Conservation (phyloP, 257 asterid genomes). For the Voacanga thouarsii region DNA sequence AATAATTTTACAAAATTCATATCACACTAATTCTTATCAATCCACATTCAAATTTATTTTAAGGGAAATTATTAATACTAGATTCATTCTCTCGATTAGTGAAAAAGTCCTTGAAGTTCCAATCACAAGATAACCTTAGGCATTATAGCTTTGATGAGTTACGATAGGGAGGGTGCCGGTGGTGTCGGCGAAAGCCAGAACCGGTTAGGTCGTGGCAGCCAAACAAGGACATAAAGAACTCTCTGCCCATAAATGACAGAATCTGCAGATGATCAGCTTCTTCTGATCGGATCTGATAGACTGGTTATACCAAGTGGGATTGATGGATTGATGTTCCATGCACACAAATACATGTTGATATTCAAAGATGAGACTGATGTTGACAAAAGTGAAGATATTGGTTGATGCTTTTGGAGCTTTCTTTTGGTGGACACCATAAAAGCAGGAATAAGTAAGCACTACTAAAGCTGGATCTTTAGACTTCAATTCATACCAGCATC, state of each 20-base stretch:
- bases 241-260: neutral
- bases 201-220: neutral
- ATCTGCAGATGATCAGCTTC: neutral
- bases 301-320: conserved; percentile 1
- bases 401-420: conserved; percentile 12
- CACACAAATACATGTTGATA: conserved; percentile 16
- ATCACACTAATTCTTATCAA: too few species aligned
- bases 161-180: neutral
- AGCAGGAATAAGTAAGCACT: conserved; percentile 12
- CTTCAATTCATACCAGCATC: conserved; percentile 20
- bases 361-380: conserved; percentile 11
- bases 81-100: too few species aligned
- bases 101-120: neutral
- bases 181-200: conserved; percentile 2
- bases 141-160: neutral
- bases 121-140: neutral
- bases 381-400: conserved; percentile 12
- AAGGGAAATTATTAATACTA: too few species aligned
- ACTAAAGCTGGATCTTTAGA: conserved; percentile 26
- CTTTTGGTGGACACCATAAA: conserved; percentile 5
- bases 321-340: conserved; percentile 20
- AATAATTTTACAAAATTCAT: too few species aligned
- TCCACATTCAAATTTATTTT: too few species aligned
- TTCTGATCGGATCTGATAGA: neutral
- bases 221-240: neutral